phyloP scores from a whole-genome alignment of 192 early-diverging fungal species.

The Linnemannia hyalina region DNA sequence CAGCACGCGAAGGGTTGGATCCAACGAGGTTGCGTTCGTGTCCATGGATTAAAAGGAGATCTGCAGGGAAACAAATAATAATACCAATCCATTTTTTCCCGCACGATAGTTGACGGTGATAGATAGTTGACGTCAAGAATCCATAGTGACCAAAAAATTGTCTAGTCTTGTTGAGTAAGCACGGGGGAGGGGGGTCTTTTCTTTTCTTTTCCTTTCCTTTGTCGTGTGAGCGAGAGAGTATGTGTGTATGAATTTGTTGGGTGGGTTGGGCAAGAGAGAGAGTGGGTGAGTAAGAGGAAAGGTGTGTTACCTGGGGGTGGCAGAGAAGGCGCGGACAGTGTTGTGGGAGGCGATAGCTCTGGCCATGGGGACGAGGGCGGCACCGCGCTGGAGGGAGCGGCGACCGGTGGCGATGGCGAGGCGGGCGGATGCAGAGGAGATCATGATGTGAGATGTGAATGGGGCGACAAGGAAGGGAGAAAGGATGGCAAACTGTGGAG shows the following conservation, averaged over 20 bases:
- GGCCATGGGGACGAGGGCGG: constrained; percentile 44
- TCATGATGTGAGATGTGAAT: constrained; percentile 21
- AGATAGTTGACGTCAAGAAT: neutral
- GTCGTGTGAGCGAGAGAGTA: neutral
- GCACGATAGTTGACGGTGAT: neutral
- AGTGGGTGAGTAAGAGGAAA: neutral
- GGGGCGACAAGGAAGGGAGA: neutral
- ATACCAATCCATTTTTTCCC: neutral
- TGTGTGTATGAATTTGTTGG: neutral
- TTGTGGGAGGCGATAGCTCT: constrained; percentile 42
- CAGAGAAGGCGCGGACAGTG: constrained; percentile 59
- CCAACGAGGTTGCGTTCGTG: neutral
- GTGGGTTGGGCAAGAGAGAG: neutral
- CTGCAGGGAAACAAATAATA: neutral
- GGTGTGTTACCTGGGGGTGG: constrained; percentile 41
- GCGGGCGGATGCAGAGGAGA: constrained; percentile 52
- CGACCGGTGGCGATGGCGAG: constrained; percentile 44
- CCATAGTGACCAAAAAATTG: neutral
- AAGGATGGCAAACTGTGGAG: constrained; percentile 2
- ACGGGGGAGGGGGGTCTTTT: too few relatives aligned
- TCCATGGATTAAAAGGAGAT: neutral
- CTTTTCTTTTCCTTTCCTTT: neutral
- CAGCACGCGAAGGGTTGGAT: neutral
- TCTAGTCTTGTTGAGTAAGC: too few relatives aligned
- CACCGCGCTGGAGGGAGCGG: constrained; percentile 42